These are phyloP conservation scores for Musa troglodytarum DNA, from an alignment of 176 grass and related monocot species.

Conservation along the genomic window DNA sequence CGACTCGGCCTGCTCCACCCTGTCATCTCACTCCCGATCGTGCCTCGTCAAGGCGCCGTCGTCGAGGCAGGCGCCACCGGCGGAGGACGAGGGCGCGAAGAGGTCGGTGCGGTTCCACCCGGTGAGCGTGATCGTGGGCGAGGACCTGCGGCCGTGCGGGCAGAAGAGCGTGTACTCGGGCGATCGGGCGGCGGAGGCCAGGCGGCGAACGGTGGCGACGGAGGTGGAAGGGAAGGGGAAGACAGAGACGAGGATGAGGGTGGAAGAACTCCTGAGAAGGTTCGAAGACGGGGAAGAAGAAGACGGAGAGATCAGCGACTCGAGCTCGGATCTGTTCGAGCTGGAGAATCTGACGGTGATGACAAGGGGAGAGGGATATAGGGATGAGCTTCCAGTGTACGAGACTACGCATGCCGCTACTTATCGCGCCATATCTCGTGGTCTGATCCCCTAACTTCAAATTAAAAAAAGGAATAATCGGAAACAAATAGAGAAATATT, in stretches of 20 bases:
- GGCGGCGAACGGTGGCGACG: slow-evolving; percentile 37
- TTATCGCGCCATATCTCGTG: slow-evolving; percentile 5
- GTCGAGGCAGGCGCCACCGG: slow-evolving; percentile 1
- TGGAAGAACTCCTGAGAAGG: not conserved
- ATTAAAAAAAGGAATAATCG: not conserved
- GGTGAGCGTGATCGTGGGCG: slow-evolving; percentile 40
- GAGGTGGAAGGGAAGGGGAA: slow-evolving; percentile 32
- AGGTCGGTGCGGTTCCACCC: slow-evolving; percentile 67
- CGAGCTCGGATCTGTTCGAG: slow-evolving; percentile 79
- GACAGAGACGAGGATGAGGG: slow-evolving; percentile 31
- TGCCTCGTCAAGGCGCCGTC: slow-evolving; percentile 30
- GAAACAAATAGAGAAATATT: not conserved
- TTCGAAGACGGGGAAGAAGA: not conserved
- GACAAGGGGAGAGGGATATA: not conserved
- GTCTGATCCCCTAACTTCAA: not conserved
- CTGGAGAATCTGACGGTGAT: slow-evolving; percentile 19
- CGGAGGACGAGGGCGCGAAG: slow-evolving; percentile 18
- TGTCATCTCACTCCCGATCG: slow-evolving; percentile 17
- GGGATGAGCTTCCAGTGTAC: slow-evolving; percentile 23
- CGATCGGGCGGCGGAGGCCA: slow-evolving; percentile 16
- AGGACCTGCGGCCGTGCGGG: slow-evolving; percentile 22
- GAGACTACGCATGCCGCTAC: slow-evolving; percentile 3
- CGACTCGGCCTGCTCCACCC: slow-evolving; percentile 38
- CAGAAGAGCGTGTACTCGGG: slow-evolving; percentile 15
- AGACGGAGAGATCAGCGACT: slow-evolving; percentile 39